phyloP scores from a whole-genome alignment of 768 basidiomycete genomes.

The Amanita jacksonii region DNA sequence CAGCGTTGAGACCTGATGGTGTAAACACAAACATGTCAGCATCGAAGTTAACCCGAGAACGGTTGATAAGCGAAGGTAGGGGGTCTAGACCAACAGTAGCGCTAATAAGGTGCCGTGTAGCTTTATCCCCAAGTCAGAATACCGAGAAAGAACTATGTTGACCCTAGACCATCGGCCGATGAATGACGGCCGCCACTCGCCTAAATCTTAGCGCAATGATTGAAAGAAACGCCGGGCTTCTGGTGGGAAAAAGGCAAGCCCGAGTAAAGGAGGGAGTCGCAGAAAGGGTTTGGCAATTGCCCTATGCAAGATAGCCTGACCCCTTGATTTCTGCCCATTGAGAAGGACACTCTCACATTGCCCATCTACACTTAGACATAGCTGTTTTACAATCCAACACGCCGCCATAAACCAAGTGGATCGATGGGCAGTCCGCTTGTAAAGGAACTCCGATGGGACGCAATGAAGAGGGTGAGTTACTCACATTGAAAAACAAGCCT shows the following conservation, averaged over 20 bases:
- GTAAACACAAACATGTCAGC: background rate
- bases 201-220: no score
- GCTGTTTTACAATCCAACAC: no score
- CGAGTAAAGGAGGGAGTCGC: slow-evolving; percentile 2
- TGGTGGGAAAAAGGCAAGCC: slow-evolving; percentile 7
- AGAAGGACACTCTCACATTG: background rate
- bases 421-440: background rate
- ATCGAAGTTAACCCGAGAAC: slow-evolving; percentile 9
- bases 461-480: slow-evolving; percentile 16
- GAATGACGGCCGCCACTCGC: no score
- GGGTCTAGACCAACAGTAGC: background rate
- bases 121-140: background rate
- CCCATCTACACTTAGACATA: no score
- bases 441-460: no score
- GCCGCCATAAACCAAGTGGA: slow-evolving; percentile 8
- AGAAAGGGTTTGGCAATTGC: no score
- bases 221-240: background rate
- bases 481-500: slow-evolving; percentile 89
- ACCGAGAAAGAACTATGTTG: background rate
- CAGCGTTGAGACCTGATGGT: slow-evolving; percentile 71
- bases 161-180: slow-evolving; percentile 1
- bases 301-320: no score
- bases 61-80: slow-evolving; percentile 7
- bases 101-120: no score
- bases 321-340: background rate